Evolutionary conservation across 179 eudicot genomes (phyloP), one percentile per base, ranked within the genome.

Genomic region (Spergularia azorica): DNA sequence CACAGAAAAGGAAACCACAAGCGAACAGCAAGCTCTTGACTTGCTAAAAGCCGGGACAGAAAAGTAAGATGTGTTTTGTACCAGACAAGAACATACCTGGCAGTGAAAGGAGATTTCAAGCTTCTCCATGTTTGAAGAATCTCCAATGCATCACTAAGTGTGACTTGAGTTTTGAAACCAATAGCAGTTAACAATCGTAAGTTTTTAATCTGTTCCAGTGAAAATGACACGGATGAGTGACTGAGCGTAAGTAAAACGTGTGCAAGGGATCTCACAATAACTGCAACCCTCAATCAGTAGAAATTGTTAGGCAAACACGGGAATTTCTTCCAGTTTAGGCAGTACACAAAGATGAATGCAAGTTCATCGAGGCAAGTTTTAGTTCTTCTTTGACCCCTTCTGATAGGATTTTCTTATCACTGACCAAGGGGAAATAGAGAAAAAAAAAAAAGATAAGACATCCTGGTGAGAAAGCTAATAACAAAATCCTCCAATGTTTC

Each of bases 131-230:
- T 67, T 84, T 77, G 79, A 72, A 91, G 90, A 84, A 82, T 73
- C 3, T 75, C 72, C 75, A 91, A 73, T 66, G 81, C 82, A 74
- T 93, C 96, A 82, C 87, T 92, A 76, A 87, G 81, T 57, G 84
- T 80, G 72, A 93, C 88, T 80, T 84, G 72, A 77, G 88, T 83
- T 88, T 88, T 91, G 62, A 93, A 84, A 66, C 94, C 96, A 74
- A 93, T 72, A 74, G 81, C 91, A 76, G 55, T 20, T 64, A 87
- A 64, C 72, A 93, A 77, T 75, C 87, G 91, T 74, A 55, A 70
- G 80, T 83, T 93, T 72, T 64, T 87, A 60, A 91, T 87, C 94
- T 92, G 89, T 74, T 78, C 65, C 57, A 78, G 58, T n/a, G 67
- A 75, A 68, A 80, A 26, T 26, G 32, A 26, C 32, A 26, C 32